phyloP scores from a whole-genome alignment of 2,329 filamentous ascomycete species.

The Fusarium sp. region DNA sequence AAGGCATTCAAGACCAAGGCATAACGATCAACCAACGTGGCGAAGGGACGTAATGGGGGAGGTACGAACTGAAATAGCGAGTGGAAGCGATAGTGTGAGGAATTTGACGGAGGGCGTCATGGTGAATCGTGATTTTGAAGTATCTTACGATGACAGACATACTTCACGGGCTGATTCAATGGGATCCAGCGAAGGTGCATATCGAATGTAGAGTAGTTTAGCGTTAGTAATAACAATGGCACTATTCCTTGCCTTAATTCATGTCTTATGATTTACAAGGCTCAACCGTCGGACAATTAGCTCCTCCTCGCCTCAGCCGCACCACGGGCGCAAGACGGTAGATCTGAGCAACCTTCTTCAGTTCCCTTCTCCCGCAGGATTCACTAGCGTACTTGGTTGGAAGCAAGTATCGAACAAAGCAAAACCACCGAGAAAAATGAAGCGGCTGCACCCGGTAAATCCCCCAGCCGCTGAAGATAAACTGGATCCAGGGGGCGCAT shows the following conservation, averaged over 20 bases:
- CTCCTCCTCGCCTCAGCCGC: neutral
- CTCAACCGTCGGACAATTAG: neutral
- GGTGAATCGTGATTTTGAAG: slow-evolving; percentile 36
- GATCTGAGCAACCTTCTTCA: neutral
- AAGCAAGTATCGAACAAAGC: neutral
- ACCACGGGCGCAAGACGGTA: neutral
- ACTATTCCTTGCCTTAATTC: neutral
- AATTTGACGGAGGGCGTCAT: slow-evolving; percentile 38
- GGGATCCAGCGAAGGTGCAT: slow-evolving; percentile 29
- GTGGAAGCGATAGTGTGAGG: slow-evolving; percentile 35
- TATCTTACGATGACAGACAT: slow-evolving; percentile 34
- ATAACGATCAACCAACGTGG: slow-evolving; percentile 15
- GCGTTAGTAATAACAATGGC: neutral
- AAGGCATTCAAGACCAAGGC: neutral
- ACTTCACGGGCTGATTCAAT: slow-evolving; percentile 23
- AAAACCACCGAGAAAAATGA: neutral
- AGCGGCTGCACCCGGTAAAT: neutral
- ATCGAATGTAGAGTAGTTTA: slow-evolving; percentile 8
- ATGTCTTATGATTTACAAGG: neutral
- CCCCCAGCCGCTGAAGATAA: neutral
- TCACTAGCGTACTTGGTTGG: neutral
- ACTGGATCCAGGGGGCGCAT: neutral
- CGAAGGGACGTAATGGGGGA: slow-evolving; percentile 14
- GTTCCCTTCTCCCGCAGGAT: neutral
- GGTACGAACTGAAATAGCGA: slow-evolving; percentile 2